Conservation (phyloP, 805 yeast genomes). For the Schwanniomyces occidentalis region DNA sequence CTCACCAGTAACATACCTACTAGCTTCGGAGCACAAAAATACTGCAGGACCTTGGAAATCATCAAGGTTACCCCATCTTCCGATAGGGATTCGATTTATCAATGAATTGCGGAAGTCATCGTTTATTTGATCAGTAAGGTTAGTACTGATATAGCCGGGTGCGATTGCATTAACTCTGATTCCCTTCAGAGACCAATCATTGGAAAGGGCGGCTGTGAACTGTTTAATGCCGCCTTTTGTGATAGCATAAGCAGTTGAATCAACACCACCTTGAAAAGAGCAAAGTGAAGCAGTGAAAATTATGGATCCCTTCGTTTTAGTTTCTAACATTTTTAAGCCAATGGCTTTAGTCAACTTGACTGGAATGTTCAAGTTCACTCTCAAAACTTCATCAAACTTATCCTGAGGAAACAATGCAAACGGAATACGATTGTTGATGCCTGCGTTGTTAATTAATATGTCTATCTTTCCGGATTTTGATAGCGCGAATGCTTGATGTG, state of each 20-base stretch:
- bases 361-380: conserved; percentile 42
- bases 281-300: conserved; percentile 43
- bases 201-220: conserved; percentile 38
- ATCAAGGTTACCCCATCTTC: conserved; percentile 73
- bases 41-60: conserved; percentile 71
- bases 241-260: conserved; percentile 40
- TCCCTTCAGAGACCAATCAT: conserved; percentile 48
- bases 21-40: conserved; percentile 66
- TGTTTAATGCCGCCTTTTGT: conserved; percentile 44
- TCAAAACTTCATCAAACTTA: conserved; percentile 38
- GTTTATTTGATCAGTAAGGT: conserved; percentile 70
- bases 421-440: conserved; percentile 32
- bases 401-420: conserved; percentile 37
- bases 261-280: conserved; percentile 43
- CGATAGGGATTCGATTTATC: conserved; percentile 45
- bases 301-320: conserved; percentile 36
- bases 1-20: conserved; percentile 75
- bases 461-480: conserved; percentile 34
- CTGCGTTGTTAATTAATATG: conserved; percentile 46
- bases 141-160: conserved; percentile 75
- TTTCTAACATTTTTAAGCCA: conserved; percentile 36
- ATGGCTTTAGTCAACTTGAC: conserved; percentile 35
- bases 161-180: conserved; percentile 71
- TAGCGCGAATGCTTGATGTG: conserved; percentile 25
- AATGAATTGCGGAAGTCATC: conserved; percentile 28